Conservation (phyloP, 2,329 filamentous ascomycete genomes). For the Endoconidiophora laricicola region DNA sequence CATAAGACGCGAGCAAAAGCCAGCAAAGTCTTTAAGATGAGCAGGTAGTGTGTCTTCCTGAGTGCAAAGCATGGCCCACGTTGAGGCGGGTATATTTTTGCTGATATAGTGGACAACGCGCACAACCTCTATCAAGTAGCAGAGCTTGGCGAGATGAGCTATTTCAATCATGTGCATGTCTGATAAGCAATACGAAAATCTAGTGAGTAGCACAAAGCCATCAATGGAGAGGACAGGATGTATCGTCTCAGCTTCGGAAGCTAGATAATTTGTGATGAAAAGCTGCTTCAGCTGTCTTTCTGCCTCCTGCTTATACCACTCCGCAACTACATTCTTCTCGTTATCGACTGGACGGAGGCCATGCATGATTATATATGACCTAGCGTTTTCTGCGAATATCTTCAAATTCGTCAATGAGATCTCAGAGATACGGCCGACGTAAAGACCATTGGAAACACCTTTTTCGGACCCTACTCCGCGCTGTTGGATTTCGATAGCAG, state of each 20-base stretch:
- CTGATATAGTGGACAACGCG: constrained; percentile 53
- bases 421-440: constrained; percentile 42
- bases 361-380: constrained; percentile 68
- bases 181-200: constrained; percentile 55
- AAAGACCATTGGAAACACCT: not conserved
- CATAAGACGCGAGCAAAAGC: constrained; percentile 25
- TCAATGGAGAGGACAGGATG: constrained; percentile 49
- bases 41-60: constrained; percentile 23
- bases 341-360: constrained; percentile 36
- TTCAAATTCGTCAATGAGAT: constrained; percentile 74
- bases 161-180: constrained; percentile 56
- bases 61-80: constrained; percentile 31
- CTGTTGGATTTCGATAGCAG: constrained; percentile 79
- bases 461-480: constrained; percentile 49
- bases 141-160: constrained; percentile 64
- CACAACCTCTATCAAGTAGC: constrained; percentile 80
- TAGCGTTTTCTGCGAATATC: constrained; percentile 73
- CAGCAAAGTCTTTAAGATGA: constrained; percentile 36
- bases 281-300: constrained; percentile 10
- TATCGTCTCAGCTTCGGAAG: constrained; percentile 29
- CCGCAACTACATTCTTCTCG: constrained; percentile 12
- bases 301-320: constrained; percentile 14
- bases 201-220: constrained; percentile 64
- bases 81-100: constrained; percentile 33
- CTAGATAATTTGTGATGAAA: constrained; percentile 10